Percentiles rank a stretch among this genome's conserved stretches.
phyloP scores from a whole-genome alignment of 179 eudicot genomes.

The Carnegiea gigantea region DNA sequence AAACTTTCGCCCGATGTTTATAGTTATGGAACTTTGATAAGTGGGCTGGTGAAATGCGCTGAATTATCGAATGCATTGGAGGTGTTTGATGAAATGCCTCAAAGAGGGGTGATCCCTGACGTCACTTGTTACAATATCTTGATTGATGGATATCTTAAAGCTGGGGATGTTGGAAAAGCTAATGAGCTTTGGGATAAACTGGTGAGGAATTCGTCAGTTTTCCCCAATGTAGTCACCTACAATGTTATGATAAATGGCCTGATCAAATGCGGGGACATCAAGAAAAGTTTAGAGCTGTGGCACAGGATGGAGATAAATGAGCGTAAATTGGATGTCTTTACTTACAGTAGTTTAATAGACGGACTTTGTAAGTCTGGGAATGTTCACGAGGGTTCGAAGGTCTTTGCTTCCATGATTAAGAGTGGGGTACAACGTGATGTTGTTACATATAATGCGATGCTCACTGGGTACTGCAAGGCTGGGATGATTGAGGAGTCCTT shows the following conservation, averaged over 20 bases:
- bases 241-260: conserved; percentile 76
- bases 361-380: conserved; percentile 68
- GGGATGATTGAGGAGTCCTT: conserved; percentile 45
- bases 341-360: conserved; percentile 69
- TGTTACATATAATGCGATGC: conserved; percentile 64
- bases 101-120: conserved; percentile 61
- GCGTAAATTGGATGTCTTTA: conserved; percentile 55
- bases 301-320: conserved; percentile 62
- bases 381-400: conserved; percentile 52
- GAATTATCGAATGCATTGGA: conserved; percentile 39
- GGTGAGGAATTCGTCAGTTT: conserved; percentile 39
- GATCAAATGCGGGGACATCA: conserved; percentile 64
- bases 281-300: conserved; percentile 61
- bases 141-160: conserved; percentile 73
- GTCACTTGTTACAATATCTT: conserved; percentile 69
- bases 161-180: conserved; percentile 43
- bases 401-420: conserved; percentile 59
- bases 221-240: conserved; percentile 68
- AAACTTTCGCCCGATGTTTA: conserved; percentile 53
- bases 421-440: conserved; percentile 55
- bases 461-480: conserved; percentile 65
- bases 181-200: conserved; percentile 60
- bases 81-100: conserved; percentile 83
- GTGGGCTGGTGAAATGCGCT: conserved; percentile 54
- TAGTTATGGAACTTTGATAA: conserved; percentile 68